phyloP scores from a whole-genome alignment of 345 rosid genomes.

The Clausena lansium region DNA sequence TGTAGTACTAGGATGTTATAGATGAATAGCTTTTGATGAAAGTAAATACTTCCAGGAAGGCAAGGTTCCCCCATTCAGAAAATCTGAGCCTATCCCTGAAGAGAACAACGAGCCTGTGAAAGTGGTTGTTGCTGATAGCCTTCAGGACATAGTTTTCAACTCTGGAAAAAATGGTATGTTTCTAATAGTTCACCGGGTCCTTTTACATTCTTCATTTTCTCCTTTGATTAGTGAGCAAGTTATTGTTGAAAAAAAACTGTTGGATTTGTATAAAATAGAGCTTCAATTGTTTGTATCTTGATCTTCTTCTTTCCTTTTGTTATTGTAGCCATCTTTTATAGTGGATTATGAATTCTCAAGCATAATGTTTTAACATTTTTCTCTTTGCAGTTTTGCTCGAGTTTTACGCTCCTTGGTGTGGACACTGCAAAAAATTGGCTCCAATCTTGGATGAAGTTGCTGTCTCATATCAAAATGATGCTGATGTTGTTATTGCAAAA shows the following conservation, averaged over 20 bases:
- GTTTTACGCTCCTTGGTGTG: conserved; percentile 99
- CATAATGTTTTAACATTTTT: neutral
- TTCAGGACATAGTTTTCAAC: conserved; percentile 66
- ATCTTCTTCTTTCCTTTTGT: neutral
- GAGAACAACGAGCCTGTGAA: conserved; percentile 84
- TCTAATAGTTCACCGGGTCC: neutral
- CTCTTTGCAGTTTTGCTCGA: conserved; percentile 72
- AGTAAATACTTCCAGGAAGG: conserved; percentile 64
- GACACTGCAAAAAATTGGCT: conserved; percentile 89
- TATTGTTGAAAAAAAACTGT: neutral
- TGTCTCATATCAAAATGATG: conserved; percentile 54
- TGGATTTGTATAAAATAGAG: neutral
- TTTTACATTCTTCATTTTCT: neutral
- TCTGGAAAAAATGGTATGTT: conserved; percentile 83
- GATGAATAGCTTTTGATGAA: neutral
- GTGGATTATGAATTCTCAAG: neutral
- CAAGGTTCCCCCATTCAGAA: conserved; percentile 53
- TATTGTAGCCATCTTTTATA: neutral
- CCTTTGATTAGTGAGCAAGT: neutral
- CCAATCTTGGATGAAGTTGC: conserved; percentile 97
- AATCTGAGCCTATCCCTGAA: conserved; percentile 91
- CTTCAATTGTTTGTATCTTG: neutral
- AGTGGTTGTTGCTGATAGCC: conserved; percentile 87
- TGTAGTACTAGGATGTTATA: neutral
- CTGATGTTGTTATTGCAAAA: conserved; percentile 71